phyloP scores from a whole-genome alignment of 2,329 filamentous ascomycete genomes.

The Calonectria henricotiae region DNA sequence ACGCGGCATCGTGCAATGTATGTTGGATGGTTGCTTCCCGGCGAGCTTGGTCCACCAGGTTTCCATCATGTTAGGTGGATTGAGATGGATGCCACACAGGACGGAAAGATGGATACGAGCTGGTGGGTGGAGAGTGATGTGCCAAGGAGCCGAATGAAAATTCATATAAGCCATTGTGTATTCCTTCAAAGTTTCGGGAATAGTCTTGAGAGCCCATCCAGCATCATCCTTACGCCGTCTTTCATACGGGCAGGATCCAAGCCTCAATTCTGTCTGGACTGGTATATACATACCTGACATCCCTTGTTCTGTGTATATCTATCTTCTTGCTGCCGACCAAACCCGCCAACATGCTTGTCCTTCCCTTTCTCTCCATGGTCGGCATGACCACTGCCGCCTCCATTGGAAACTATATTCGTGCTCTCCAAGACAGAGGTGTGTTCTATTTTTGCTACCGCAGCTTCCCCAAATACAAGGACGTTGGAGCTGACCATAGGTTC shows the following conservation, averaged over 20 bases:
- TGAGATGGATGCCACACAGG: constrained; percentile 14
- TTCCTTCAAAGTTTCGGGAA: constrained; percentile 4
- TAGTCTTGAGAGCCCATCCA: constrained; percentile 7
- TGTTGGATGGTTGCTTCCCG: constrained; percentile 10
- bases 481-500: neutral
- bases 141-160: constrained; percentile 10
- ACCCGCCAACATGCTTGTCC: constrained; percentile 46
- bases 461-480: no score
- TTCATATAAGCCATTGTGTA: neutral
- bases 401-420: constrained; percentile 49
- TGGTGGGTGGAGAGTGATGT: neutral
- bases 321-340: neutral
- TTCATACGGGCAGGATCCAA: constrained; percentile 10
- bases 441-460: neutral
- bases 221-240: constrained; percentile 19
- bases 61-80: constrained; percentile 2
- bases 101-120: constrained; percentile 18
- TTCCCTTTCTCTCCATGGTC: constrained; percentile 50
- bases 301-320: constrained; percentile 9
- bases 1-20: constrained; percentile 1
- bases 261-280: constrained; percentile 5
- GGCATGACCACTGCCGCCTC: constrained; percentile 51
- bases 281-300: constrained; percentile 6
- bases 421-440: constrained; percentile 58
- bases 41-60: constrained; percentile 10